Base-by-base conservation (phyloP, 331 rosid species). In the Rhamnella rubrinervis region DNA sequence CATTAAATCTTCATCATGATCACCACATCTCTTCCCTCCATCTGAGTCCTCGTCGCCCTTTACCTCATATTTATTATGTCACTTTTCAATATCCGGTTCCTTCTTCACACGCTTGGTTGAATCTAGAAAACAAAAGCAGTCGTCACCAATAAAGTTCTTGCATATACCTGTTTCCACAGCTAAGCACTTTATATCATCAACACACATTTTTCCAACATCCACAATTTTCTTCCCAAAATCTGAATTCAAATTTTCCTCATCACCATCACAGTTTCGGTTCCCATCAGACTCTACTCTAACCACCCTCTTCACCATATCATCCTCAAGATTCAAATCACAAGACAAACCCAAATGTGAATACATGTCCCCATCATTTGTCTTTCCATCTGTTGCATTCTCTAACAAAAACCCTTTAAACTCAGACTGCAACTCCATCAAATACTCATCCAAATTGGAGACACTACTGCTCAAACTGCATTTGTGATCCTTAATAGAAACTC, bases 381-480 rank as follows among this genome's bases (percentile, higher is more conserved):
- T 76, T 40, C 50, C 39, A 70, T 80, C 80, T 1, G 71, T 53
- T 1, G 71, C 57, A 67, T 58, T 19, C 31, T 57, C 82, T 0
- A 66, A 46, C 12, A 75, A 73, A 31, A 81, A 70, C 56, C 70
- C 86, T 56, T 66, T 74, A 40, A 81, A 59, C 74, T 81, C 88
- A 8, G 75, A 71, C 41, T 80, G 79, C 73, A 84, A 61, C 38
- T 82, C 91, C 96, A 85, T 81, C 77, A 88, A 63, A 56, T 47
- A 70, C 83, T 63, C 72, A 3, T 50, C 68, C 19, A 85, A 82
- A 63, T 81, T 75, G 57, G 71, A 63, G 21, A 80, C 64, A 59
- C 76, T 68, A 69, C 71, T 70, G 39, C 65, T 71, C 75, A 81
- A 79, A 72, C 79, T 70, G 73, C 76, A 31, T 50, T 79, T 85